Percentiles rank a stretch among this genome's conserved stretches.
Conservation (phyloP, 176 grass and related monocot species). For the Aegilops longissima region DNA sequence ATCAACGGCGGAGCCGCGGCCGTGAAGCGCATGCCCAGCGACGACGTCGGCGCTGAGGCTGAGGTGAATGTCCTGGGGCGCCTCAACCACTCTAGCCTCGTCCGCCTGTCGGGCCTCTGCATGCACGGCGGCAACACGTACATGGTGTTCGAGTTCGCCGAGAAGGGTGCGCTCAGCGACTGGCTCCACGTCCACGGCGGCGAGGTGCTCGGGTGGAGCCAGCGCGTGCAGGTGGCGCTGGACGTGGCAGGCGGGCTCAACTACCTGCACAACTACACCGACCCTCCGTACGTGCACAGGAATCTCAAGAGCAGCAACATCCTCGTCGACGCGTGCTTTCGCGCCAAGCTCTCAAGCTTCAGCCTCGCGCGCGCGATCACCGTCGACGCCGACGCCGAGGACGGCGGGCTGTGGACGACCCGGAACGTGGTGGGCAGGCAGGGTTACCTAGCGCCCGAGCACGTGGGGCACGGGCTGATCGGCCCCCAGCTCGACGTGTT, state of each 20-base stretch:
- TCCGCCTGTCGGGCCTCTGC: constrained; percentile 55
- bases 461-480: constrained; percentile 67
- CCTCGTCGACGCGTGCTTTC: constrained; percentile 48
- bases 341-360: constrained; percentile 66
- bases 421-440: constrained; percentile 52
- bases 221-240: constrained; percentile 51
- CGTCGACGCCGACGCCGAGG: not conserved
- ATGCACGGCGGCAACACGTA: constrained; percentile 63
- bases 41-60: constrained; percentile 47
- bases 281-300: constrained; percentile 68
- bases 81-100: constrained; percentile 74
- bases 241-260: constrained; percentile 65
- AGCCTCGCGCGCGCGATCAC: constrained; percentile 36
- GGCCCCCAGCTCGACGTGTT: constrained; percentile 75
- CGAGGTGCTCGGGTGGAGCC: constrained; percentile 42
- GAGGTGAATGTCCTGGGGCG: constrained; percentile 46
- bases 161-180: constrained; percentile 49
- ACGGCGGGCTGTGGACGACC: constrained; percentile 36
- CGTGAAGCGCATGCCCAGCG: constrained; percentile 41
- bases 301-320: constrained; percentile 54
- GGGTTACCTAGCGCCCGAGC: constrained; percentile 68
- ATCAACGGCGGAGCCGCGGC: constrained; percentile 47
- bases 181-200: constrained; percentile 18
- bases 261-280: constrained; percentile 71
- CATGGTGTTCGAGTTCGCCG: constrained; percentile 65